phyloP scores from a whole-genome alignment of 768 basidiomycete genomes.

The Heimioporus sp. region DNA sequence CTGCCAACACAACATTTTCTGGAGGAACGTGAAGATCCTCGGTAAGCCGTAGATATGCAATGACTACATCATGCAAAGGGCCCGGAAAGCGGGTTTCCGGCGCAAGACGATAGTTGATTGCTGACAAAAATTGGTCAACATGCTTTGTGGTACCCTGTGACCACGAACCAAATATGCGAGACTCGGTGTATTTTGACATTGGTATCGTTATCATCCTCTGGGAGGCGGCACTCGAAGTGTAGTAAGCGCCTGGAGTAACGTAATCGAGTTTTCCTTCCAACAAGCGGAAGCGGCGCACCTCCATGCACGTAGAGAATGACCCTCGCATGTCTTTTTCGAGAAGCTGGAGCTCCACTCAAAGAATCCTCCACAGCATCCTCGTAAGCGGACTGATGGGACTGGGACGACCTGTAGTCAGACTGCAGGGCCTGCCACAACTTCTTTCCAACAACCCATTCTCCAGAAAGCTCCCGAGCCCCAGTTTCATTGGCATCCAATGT shows the following conservation, averaged over 20 bases:
- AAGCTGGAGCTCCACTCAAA: conserved; percentile 11
- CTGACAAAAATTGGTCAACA: conserved; percentile 34
- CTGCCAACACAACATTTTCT: conserved; percentile 84
- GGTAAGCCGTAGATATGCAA: conserved; percentile 80
- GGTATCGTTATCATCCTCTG: conserved; percentile 91
- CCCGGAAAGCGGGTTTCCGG: conserved; percentile 95
- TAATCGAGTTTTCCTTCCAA: conserved; percentile 4
- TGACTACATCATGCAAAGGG: conserved; percentile 81
- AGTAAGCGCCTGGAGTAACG: conserved; percentile 73
- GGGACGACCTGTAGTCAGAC: conserved; percentile 67
- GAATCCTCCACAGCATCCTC: conserved; percentile 18
- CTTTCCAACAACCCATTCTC: conserved; percentile 97
- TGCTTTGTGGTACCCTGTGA: neutral
- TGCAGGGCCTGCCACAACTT: conserved; percentile 87
- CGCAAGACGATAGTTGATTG: conserved; percentile 92
- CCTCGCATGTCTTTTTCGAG: conserved; percentile 56
- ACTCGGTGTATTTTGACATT: conserved; percentile 82
- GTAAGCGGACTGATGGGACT: conserved; percentile 29
- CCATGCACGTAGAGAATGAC: conserved; percentile 95
- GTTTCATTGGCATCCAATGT: conserved; percentile 72
- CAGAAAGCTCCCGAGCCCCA: conserved; percentile 78
- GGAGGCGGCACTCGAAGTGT: conserved; percentile 85
- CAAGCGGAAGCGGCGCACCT: conserved; percentile 45
- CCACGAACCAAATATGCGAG: conserved; percentile 79
- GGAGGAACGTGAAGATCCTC: conserved; percentile 89